These are phyloP conservation scores for Bifiguratus adelaidae DNA, from an alignment of 192 early-diverging fungal genomes.

Conservation along the genomic window DNA sequence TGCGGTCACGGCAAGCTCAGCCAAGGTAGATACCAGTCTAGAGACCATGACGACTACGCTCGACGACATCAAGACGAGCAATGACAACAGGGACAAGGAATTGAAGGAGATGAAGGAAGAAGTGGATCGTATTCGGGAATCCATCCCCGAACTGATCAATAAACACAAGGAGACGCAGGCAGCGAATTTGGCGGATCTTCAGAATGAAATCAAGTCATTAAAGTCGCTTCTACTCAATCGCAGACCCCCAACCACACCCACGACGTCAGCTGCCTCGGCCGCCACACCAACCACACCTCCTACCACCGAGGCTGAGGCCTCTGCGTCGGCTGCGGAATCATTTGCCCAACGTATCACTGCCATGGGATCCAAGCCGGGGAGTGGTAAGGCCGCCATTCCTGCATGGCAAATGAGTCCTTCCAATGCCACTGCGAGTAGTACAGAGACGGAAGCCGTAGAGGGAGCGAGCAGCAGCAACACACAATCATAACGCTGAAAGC, in stretches of 20 bases:
- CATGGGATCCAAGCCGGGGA: too few relatives aligned
- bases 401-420: conserved; percentile 57
- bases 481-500: too few relatives aligned
- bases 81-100: conserved; percentile 55
- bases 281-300: conserved; percentile 5
- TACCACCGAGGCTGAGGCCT: conserved; percentile 3
- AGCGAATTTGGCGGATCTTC: conserved; percentile 63
- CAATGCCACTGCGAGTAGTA: background rate
- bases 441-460: too few relatives aligned
- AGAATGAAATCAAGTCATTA: conserved; percentile 89
- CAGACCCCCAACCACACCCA: conserved; percentile 34
- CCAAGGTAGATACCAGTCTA: conserved; percentile 59
- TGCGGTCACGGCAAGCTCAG: conserved; percentile 53
- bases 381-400: conserved; percentile 33
- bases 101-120: conserved; percentile 64
- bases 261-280: conserved; percentile 15
- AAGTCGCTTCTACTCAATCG: conserved; percentile 85
- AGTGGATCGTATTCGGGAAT: conserved; percentile 55
- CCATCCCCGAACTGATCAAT: conserved; percentile 72
- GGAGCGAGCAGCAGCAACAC: too few relatives aligned
- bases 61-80: conserved; percentile 48
- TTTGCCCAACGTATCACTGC: conserved; percentile 2
- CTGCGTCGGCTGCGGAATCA: background rate
- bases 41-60: conserved; percentile 48
- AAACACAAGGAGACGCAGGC: conserved; percentile 61